Evolutionary conservation across 495 filamentous ascomycete genomes (phyloP).

Genomic region (Neurospora tetraspora): DNA sequence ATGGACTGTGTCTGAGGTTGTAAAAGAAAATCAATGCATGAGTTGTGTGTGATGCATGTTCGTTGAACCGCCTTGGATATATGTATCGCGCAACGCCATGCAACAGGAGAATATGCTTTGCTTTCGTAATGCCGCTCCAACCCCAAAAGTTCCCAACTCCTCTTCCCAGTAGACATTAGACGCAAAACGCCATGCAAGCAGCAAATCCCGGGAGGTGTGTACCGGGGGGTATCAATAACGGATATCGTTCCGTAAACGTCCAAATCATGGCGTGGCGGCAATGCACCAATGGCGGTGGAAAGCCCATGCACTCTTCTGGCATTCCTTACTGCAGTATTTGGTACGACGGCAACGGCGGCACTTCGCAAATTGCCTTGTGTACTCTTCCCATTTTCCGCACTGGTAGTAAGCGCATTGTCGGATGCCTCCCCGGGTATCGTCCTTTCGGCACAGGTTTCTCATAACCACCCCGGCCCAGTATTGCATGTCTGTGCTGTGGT

Average conservation of each 20-base stretch:
- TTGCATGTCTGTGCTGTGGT: slow-evolving; percentile 93
- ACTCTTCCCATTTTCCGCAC: slow-evolving; percentile 97
- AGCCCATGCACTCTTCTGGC: slow-evolving; percentile 97
- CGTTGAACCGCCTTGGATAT: not conserved
- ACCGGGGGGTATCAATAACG: slow-evolving; percentile 28
- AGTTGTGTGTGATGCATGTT: not conserved
- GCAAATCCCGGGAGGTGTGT: slow-evolving; percentile 18
- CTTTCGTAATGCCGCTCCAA: slow-evolving; percentile 15
- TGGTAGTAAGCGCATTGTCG: slow-evolving; percentile 95
- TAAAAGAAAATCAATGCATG: not conserved
- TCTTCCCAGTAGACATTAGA: slow-evolving; percentile 22
- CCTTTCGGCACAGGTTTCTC: slow-evolving; percentile 96
- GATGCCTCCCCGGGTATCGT: slow-evolving; percentile 87
- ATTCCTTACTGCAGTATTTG: slow-evolving; percentile 99
- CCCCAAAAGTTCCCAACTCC: not conserved
- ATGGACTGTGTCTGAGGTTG: not conserved
- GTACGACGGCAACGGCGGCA: slow-evolving; percentile 92
- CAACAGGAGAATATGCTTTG: slow-evolving; percentile 17
- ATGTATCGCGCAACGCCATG: slow-evolving; percentile 25
- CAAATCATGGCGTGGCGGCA: slow-evolving; percentile 47
- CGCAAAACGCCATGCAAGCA: slow-evolving; percentile 22
- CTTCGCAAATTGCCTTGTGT: slow-evolving; percentile 91
- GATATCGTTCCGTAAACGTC: slow-evolving; percentile 10
- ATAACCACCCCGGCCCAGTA: slow-evolving; percentile 99
- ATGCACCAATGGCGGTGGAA: slow-evolving; percentile 97